Evolutionary conservation across 331 rosid genomes (phyloP).

Genomic region (Pyrus hybrid): DNA sequence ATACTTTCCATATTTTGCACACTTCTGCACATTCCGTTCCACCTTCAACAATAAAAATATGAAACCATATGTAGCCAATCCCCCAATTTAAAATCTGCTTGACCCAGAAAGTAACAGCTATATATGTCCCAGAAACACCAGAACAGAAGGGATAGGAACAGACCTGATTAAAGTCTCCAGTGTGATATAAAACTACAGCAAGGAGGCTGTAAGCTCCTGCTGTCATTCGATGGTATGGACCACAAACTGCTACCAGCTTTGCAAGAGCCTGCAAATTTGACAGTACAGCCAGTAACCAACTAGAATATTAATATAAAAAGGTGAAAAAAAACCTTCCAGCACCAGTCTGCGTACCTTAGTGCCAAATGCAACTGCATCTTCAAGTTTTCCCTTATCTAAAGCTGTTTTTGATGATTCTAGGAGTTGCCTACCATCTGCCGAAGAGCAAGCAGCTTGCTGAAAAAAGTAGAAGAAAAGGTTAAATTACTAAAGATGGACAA

Average conservation of each 20-base stretch:
- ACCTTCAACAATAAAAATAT: neutral
- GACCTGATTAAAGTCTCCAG: constrained; percentile 99
- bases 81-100: neutral
- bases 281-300: constrained; percentile 15
- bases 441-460: constrained; percentile 99
- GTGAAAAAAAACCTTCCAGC: constrained; percentile 5
- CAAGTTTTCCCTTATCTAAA: constrained; percentile 95
- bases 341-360: constrained; percentile 54
- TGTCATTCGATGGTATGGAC: constrained; percentile 97
- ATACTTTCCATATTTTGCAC: neutral
- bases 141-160: constrained; percentile 15
- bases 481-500: constrained; percentile 11
- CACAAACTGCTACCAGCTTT: constrained; percentile 92
- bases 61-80: neutral
- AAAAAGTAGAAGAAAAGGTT: constrained; percentile 19
- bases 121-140: constrained; percentile 13
- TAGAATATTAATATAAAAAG: neutral
- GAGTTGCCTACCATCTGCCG: constrained; percentile 98
- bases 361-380: constrained; percentile 91
- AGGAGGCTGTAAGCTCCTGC: constrained; percentile 99
- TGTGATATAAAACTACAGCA: constrained; percentile 96
- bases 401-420: constrained; percentile 97
- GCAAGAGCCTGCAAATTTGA: constrained; percentile 76
- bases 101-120: neutral
- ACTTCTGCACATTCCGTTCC: neutral